Evolutionary conservation across 116 monocot genomes (phyloP), one percentile per base, ranked within the genome.

Genomic region (Trichopus zeylanicus): DNA sequence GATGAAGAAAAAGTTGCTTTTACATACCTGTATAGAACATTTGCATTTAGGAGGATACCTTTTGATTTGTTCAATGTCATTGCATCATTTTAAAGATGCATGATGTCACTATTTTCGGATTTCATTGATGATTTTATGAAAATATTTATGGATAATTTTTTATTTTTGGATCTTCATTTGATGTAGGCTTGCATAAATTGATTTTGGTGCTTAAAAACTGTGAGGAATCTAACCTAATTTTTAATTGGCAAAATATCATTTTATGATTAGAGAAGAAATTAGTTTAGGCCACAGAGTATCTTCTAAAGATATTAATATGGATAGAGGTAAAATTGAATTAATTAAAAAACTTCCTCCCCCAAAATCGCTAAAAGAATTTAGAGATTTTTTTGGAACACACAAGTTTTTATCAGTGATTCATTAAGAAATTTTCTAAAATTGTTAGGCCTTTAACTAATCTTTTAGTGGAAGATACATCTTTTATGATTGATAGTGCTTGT

Each of bases 291-390:
- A 60, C 37, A 20, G 3, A 26, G 30, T 60, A 4, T 60, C 37
- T 16, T 6, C 4, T 1, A 39, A 25, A 12, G 60, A 37, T 6
- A 39, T 60, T 0, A 16, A 60, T 19, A 37, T 39, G 34, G 60
- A 60, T 39, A 20, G 13, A 60, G 60, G 20, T 13, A 60, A 60
- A 26, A 60, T 39, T 16, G 60, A 60, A 11, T 0, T 42, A 0
- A 60, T 60, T 26, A n/a, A 11, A 4, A 60, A 60, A 42, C 22
- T 60, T 0, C 60, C 60, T 38, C 60, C 60, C 6, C 60, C n/a
- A n/a, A n/a, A n/a, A 3, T 25, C 20, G 3, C 3, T 57, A 26
- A 60, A 16, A 15, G 20, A 7, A 11, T n/a, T 35, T 0, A 7
- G 27, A 15, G n/a, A 29, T 12, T 26, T 55, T 55, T 29, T 26